Percentiles rank a stretch among this genome's conserved stretches.
These are phyloP conservation scores for Arachnomyces sp. DNA, from an alignment of 2,329 filamentous ascomycete species.

Conservation along the genomic window DNA sequence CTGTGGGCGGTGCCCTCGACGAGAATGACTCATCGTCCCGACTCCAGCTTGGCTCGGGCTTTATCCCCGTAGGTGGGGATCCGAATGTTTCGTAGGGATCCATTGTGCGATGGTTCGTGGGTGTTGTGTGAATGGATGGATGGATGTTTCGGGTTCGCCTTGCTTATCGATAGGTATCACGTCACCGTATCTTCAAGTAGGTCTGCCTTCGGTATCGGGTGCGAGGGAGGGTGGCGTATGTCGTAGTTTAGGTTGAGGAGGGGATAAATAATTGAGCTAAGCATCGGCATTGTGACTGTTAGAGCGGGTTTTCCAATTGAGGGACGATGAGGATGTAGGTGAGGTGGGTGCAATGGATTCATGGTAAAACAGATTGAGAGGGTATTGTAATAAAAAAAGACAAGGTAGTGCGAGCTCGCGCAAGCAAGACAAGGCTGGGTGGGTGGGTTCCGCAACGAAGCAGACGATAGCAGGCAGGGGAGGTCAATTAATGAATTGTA, in stretches of 20 bases:
- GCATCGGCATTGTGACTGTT: conserved; percentile 30
- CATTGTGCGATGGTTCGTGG: conserved; percentile 23
- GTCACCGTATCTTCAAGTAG: conserved; percentile 8
- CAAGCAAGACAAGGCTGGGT: no score
- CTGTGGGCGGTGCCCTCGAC: conserved; percentile 22
- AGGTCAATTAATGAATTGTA: no score
- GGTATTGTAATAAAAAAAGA: background rate
- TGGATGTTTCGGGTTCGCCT: no score
- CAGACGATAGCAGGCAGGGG: no score
- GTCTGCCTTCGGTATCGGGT: conserved; percentile 5
- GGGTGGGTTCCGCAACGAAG: no score
- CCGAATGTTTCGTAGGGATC: conserved; percentile 40
- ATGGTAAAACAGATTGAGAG: conserved; percentile 1
- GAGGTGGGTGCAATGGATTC: conserved; percentile 4
- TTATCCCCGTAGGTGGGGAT: conserved; percentile 27
- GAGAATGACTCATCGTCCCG: conserved; percentile 34
- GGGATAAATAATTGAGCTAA: conserved; percentile 23
- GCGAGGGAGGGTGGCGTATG: conserved; percentile 6
- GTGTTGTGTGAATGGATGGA: background rate
- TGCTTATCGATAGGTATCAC: conserved; percentile 3
- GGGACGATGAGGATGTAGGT: conserved; percentile 16
- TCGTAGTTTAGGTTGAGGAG: background rate
- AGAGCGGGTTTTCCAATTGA: conserved; percentile 19
- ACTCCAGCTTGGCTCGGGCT: conserved; percentile 26
- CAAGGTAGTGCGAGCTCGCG: no score